These are phyloP conservation scores for Pelargonium myrrhifolium DNA, from an alignment of 441 rosid genomes.

Conservation along the genomic window DNA sequence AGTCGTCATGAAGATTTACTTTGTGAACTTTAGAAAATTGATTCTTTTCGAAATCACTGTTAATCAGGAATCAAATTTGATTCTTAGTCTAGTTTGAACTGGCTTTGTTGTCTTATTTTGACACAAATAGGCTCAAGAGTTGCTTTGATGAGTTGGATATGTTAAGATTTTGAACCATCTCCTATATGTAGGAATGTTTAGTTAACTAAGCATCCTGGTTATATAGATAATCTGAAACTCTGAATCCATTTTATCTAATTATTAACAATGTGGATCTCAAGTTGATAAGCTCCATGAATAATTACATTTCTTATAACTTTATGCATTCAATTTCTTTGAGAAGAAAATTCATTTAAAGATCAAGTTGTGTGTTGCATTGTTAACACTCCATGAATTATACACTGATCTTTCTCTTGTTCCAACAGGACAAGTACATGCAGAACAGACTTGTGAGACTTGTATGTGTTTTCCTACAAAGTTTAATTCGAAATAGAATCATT, in stretches of 20 bases:
- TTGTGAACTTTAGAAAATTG: too few relatives aligned
- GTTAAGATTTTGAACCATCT: too few relatives aligned
- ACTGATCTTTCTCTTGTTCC: conserved; percentile 20
- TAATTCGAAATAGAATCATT: conserved; percentile 80
- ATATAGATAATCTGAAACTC: background rate
- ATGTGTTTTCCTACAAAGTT: conserved; percentile 89
- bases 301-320: background rate
- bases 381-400: background rate
- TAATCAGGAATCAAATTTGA: too few relatives aligned
- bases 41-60: too few relatives aligned
- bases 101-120: too few relatives aligned
- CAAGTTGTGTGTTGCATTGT: background rate
- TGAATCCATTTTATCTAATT: background rate
- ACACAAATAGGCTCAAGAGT: too few relatives aligned
- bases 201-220: too few relatives aligned
- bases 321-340: background rate
- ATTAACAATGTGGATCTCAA: background rate
- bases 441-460: conserved; percentile 96
- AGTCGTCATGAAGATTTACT: too few relatives aligned
- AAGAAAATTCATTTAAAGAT: background rate
- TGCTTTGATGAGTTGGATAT: too few relatives aligned
- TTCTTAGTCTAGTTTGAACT: too few relatives aligned
- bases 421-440: conserved; percentile 97
- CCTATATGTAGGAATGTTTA: too few relatives aligned
- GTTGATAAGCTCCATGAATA: background rate